phyloP scores from a whole-genome alignment of 495 filamentous ascomycete genomes.

The Penicillium turbatum region DNA sequence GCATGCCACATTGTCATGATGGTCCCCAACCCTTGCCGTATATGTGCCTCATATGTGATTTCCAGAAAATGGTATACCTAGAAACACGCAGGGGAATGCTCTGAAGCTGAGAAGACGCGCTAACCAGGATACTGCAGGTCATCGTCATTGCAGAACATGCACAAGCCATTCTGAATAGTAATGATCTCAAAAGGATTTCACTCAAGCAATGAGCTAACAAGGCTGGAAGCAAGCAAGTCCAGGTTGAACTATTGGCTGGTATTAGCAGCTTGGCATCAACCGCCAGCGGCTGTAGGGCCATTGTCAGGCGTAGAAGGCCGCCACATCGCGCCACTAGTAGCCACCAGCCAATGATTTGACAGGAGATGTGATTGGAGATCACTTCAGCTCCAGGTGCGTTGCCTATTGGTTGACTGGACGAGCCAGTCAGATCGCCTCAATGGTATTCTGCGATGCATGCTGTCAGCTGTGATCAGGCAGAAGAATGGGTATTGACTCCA shows the following conservation, averaged over 20 bases:
- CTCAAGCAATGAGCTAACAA: background rate
- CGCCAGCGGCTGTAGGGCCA: constrained; percentile 23
- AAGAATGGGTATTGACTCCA: background rate
- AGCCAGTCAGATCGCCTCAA: constrained; percentile 6
- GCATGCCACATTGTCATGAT: no score
- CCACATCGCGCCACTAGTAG: constrained; percentile 13
- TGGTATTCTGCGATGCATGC: background rate
- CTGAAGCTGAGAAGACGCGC: background rate
- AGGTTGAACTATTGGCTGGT: constrained; percentile 9
- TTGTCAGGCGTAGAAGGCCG: constrained; percentile 20
- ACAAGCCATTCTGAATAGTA: background rate
- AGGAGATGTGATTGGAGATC: constrained; percentile 23
- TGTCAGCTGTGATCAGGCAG: constrained; percentile 1
- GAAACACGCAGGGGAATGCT: background rate
- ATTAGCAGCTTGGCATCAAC: constrained; percentile 16
- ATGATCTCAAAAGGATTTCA: background rate
- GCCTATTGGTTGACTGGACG: constrained; percentile 4
- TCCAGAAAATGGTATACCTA: background rate
- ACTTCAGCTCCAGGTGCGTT: background rate
- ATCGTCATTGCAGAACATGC: background rate
- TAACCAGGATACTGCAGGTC: background rate
- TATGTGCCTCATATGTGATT: no score
- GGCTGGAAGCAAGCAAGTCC: background rate
- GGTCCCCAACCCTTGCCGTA: no score
- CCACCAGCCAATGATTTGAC: constrained; percentile 18